phyloP scores from a whole-genome alignment of 2,329 filamentous ascomycete species.

The Tolypocladium ovalisporum region DNA sequence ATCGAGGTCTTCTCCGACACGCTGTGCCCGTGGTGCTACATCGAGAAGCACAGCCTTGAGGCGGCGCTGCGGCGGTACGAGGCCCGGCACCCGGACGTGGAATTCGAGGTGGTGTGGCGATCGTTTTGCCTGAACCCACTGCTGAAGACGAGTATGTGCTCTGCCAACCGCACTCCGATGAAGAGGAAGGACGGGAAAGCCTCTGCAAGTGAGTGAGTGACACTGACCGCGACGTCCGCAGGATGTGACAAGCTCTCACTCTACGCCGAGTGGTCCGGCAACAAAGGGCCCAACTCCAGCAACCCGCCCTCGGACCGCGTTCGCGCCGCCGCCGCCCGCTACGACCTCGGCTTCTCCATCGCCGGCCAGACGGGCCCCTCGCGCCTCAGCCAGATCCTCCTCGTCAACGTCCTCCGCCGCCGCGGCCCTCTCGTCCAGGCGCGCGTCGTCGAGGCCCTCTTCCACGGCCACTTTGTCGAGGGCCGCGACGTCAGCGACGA shows the following conservation, averaged over 20 bases:
- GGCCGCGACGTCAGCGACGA: conserved; percentile 30
- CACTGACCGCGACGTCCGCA: neutral
- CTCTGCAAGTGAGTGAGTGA: neutral
- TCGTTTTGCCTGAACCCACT: conserved; percentile 34
- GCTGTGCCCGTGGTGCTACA: conserved; percentile 41
- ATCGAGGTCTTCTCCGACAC: conserved; percentile 39
- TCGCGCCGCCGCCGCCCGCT: conserved; percentile 16
- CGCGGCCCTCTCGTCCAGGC: conserved; percentile 23
- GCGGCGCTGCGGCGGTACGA: conserved; percentile 30
- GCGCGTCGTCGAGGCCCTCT: conserved; percentile 29
- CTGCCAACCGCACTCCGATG: neutral
- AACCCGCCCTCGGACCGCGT: conserved; percentile 19
- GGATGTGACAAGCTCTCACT: conserved; percentile 25
- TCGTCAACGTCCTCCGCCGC: conserved; percentile 26
- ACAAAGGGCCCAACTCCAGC: conserved; percentile 13
- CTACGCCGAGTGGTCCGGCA: conserved; percentile 20
- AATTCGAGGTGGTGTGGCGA: conserved; percentile 35
- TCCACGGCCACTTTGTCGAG: conserved; percentile 28
- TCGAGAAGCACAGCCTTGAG: conserved; percentile 35
- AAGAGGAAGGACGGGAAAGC: neutral
- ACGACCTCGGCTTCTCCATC: conserved; percentile 29
- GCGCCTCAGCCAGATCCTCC: conserved; percentile 34
- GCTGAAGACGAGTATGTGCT: conserved; percentile 9
- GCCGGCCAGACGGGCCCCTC: conserved; percentile 32
- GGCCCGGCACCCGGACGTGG: conserved; percentile 26